These are phyloP conservation scores for Fusarium miscanthi DNA, from an alignment of 2,329 filamentous ascomycete genomes.

Conservation along the genomic window DNA sequence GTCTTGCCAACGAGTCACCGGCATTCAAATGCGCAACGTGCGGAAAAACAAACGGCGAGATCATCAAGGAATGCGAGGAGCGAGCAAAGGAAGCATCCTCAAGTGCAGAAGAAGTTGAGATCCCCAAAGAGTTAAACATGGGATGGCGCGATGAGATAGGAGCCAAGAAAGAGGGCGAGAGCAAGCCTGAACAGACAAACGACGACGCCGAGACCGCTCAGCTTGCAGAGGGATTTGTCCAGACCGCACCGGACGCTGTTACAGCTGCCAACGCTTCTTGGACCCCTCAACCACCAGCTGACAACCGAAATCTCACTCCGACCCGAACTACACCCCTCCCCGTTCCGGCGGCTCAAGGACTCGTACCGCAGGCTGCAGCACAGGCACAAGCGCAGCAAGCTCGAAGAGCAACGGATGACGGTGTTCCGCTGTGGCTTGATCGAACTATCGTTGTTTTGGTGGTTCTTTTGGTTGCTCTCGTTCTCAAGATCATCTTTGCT, in stretches of 20 bases:
- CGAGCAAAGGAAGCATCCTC: slow-evolving; percentile 56
- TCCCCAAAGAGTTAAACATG: slow-evolving; percentile 70
- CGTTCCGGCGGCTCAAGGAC: slow-evolving; percentile 14
- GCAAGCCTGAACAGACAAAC: slow-evolving; percentile 22
- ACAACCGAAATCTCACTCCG: slow-evolving; percentile 26
- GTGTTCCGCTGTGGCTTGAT: slow-evolving; percentile 80
- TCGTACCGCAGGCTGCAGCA: slow-evolving; percentile 11
- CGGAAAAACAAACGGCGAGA: slow-evolving; percentile 75
- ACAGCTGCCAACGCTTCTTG: not conserved
- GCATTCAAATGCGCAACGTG: slow-evolving; percentile 78
- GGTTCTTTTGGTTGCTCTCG: slow-evolving; percentile 75
- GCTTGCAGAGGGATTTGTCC: slow-evolving; percentile 68
- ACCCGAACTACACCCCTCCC: slow-evolving; percentile 22
- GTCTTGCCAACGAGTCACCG: slow-evolving; percentile 74
- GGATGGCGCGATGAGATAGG: slow-evolving; percentile 79
- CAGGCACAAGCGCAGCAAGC: slow-evolving; percentile 30
- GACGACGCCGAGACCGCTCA: slow-evolving; percentile 58
- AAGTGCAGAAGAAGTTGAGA: slow-evolving; percentile 55
- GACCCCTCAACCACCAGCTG: slow-evolving; percentile 10
- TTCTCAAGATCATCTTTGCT: slow-evolving; percentile 66
- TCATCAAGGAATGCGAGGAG: slow-evolving; percentile 77
- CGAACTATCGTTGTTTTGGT: slow-evolving; percentile 80
- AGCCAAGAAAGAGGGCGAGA: slow-evolving; percentile 41
- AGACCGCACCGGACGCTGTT: slow-evolving; percentile 52
- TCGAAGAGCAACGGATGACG: slow-evolving; percentile 52